These are phyloP conservation scores for Incumbomyces lentus DNA, from an alignment of 2,329 filamentous ascomycete genomes.

Conservation along the genomic window DNA sequence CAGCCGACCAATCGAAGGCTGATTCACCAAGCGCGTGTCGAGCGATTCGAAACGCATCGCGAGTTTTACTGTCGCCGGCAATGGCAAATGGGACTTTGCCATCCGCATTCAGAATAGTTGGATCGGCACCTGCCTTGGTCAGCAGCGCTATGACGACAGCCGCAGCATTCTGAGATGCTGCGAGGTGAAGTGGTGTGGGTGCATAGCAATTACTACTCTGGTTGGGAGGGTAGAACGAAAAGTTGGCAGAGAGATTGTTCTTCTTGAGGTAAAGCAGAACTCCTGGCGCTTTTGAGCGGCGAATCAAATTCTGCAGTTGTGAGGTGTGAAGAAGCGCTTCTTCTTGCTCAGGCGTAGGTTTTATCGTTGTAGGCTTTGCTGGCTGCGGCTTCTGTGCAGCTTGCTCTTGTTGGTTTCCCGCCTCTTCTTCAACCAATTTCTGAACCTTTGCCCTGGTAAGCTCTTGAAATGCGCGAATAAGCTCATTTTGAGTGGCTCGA, in stretches of 20 bases:
- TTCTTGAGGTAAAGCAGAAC: constrained; percentile 72
- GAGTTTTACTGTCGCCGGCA: constrained; percentile 70
- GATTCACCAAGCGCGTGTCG: constrained; percentile 69
- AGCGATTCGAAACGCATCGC: constrained; percentile 84
- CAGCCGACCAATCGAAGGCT: constrained; percentile 67
- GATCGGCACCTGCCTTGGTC: constrained; percentile 63
- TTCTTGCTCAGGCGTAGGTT: constrained; percentile 74
- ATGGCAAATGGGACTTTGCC: constrained; percentile 82
- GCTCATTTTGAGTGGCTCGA: constrained; percentile 81
- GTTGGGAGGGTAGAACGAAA: constrained; percentile 59
- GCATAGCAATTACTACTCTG: constrained; percentile 57
- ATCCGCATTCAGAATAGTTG: constrained; percentile 58
- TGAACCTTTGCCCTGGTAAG: constrained; percentile 80
- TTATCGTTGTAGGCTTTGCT: constrained; percentile 40
- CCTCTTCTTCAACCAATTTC: constrained; percentile 43
- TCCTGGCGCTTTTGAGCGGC: constrained; percentile 79
- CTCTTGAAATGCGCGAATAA: constrained; percentile 91
- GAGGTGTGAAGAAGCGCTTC: constrained; percentile 70
- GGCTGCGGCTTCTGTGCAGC: constrained; percentile 21
- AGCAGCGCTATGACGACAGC: constrained; percentile 70
- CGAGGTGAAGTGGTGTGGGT: constrained; percentile 74
- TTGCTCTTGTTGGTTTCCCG: constrained; percentile 24
- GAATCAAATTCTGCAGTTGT: constrained; percentile 78
- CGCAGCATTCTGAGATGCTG: constrained; percentile 68
- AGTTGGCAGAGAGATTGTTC: constrained; percentile 61